Evolutionary conservation across 2,329 filamentous ascomycete species (phyloP).

Genomic region (Zymoseptoria passerinii): DNA sequence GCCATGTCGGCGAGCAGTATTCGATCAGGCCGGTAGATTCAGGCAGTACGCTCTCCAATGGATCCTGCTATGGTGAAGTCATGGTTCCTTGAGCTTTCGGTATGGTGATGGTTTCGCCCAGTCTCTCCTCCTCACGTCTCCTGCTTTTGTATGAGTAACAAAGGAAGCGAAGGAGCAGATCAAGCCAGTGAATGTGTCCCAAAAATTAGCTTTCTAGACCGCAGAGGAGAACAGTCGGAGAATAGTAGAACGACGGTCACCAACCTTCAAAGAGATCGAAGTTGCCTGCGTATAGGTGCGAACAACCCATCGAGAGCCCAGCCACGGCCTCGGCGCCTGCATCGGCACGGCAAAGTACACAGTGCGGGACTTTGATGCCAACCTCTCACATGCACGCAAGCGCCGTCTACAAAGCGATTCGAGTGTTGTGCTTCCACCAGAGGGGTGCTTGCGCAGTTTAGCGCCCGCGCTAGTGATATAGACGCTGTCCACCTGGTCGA

Average conservation of each 20-base stretch:
- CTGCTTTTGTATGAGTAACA: not conserved
- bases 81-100: not conserved
- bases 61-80: not conserved
- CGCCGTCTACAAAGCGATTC: slow-evolving; percentile 5
- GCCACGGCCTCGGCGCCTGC: not conserved
- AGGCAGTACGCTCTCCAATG: not conserved
- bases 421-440: slow-evolving; percentile 9
- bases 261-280: slow-evolving; percentile 6
- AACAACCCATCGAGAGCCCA: not conserved
- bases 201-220: not conserved
- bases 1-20: slow-evolving; percentile 9
- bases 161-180: not conserved
- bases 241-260: slow-evolving; percentile 2
- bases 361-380: not conserved
- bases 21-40: not conserved
- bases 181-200: not conserved
- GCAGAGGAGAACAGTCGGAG: not conserved
- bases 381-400: slow-evolving; percentile 12
- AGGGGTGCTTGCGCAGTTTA: slow-evolving; percentile 10
- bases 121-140: not conserved
- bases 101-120: not conserved
- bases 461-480: slow-evolving; percentile 12
- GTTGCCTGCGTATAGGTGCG: not conserved
- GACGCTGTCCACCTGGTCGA: not conserved
- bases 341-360: not conserved